Conservation (phyloP, 2,329 filamentous ascomycete genomes). For the Lachnellula subtilissima region DNA sequence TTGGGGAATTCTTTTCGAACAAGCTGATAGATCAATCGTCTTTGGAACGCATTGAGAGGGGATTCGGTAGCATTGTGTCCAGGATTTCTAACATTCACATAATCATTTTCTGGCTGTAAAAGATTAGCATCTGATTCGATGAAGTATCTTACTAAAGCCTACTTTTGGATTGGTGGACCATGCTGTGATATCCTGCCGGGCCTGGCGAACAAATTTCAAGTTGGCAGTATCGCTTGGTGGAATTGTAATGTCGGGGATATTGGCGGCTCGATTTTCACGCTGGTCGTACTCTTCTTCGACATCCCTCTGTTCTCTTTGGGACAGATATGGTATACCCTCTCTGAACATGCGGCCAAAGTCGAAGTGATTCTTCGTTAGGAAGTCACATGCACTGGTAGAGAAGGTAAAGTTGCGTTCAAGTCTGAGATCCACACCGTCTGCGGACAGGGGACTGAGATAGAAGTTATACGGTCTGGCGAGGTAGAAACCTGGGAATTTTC, state of each 20-base stretch:
- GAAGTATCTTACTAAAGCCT: not conserved
- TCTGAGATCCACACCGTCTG: slow-evolving; percentile 42
- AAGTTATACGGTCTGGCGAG: slow-evolving; percentile 61
- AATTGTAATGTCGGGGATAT: slow-evolving; percentile 26
- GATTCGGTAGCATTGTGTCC: slow-evolving; percentile 8
- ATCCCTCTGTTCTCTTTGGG: slow-evolving; percentile 49
- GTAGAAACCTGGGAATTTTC: slow-evolving; percentile 41
- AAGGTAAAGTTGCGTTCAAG: slow-evolving; percentile 54
- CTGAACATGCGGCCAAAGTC: slow-evolving; percentile 51
- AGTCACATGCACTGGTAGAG: slow-evolving; percentile 47
- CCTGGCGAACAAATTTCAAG: slow-evolving; percentile 22
- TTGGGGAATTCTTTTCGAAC: slow-evolving; percentile 55
- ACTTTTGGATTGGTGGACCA: slow-evolving; percentile 25
- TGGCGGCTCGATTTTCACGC: slow-evolving; percentile 21
- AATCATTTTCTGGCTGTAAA: slow-evolving; percentile 28
- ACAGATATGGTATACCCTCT: slow-evolving; percentile 57
- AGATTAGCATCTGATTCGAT: not conserved
- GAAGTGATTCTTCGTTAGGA: slow-evolving; percentile 54
- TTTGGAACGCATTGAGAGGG: slow-evolving; percentile 54
- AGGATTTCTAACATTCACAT: slow-evolving; percentile 42
- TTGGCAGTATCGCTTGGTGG: slow-evolving; percentile 17
- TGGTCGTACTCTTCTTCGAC: slow-evolving; percentile 36
- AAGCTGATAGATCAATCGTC: slow-evolving; percentile 60
- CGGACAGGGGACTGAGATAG: slow-evolving; percentile 52
- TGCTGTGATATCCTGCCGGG: slow-evolving; percentile 21